Base-by-base conservation (phyloP, 768 basidiomycete species). In the Suillus plorans region DNA sequence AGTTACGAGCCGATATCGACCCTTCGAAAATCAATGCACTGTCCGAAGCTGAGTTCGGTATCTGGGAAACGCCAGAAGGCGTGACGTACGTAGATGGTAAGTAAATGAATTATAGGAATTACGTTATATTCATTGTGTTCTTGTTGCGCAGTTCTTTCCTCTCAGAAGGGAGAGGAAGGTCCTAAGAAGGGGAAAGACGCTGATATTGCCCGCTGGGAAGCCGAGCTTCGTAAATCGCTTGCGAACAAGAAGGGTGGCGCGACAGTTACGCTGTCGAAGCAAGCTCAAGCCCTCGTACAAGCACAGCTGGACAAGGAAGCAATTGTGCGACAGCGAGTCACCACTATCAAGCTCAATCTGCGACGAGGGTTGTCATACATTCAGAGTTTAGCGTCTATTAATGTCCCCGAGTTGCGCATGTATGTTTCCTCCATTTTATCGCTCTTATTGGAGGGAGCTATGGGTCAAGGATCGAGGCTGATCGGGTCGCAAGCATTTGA, bases 171-270 rank as follows among this genome's bases (percentile, higher is more conserved):
- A 13, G 81, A 80, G 1, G 81, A 84, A 5, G 79, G 71, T 56
- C 77, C 77, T 4, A 83, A 78, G 68, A 97, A 96, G 73, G 92
- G 94, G 16, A 98, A 97, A 69, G 91, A 89, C 64, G 87, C 91
- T 6, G 94, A 93, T 42, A 91, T 97, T 16, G 90, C 93, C 20
- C 90, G 93, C 71, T 99, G 97, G 97, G 97, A 99, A 66, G 90
- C 89, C 34, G 96, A 99, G 66, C 80, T 97, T n/a, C 86, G 95
- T 12, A 89, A 92, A 69, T 87, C 89, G 0, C 80, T 98, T 1
- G 92, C 92, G 7, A 85, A 79, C 63, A 98, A 98, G 80, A 94
- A 92, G 74, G 83, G 86, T 12, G 76, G 82, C 1, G 72, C 76
- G 2, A 69, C 80, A 2, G 79, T 77, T 7, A 80, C 80, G 1